Base-by-base conservation (phyloP, 1,139 yeast genomes). In the Meyerozyma smithsonii region DNA sequence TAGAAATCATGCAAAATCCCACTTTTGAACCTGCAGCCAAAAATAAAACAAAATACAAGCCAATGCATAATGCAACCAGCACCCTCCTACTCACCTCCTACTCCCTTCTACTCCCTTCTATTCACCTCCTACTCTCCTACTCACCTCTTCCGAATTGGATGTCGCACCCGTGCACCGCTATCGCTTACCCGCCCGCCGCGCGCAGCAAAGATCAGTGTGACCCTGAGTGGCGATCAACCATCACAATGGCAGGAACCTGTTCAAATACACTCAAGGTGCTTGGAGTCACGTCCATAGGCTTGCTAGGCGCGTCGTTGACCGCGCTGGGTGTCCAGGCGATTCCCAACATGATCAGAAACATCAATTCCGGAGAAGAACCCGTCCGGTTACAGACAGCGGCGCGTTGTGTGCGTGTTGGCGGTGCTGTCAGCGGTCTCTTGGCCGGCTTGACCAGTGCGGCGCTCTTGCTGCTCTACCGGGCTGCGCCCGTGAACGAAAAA, bases 231-330 rank as follows among this genome's bases (percentile, higher is more conserved):
- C 34, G 34, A 30, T 30, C 11, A 30, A 10, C 34, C 7, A 15
- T 18, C 15, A 55, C 34, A 35, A 71, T 62, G 61, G 61, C 67
- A 39, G 74, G 75, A n/a, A 58, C 69, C 41, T 76, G 81, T 61
- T 56, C 75, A 45, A 69, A 75, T 37, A 60, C 72, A 36, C 66
- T 74, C 44, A 77, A 77, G 50, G 50, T 74, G 34, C 55, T 75
- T 38, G 83, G 82, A 20, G 71, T 69, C 24, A 64, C 77, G 10
- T 74, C 81, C 19, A 58, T 77, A 44, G 83, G 82, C 12, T 58
- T 76, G 46, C 61, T 75, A 46, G 59, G 77, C 12, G 61, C 68
- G 14, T 64, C 72, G 15, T 64, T 72, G 46, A 50, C 66, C 5
- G 61, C 62, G 45, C 69, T 72, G 40, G 56, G 75, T 1, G 48